Evolutionary conservation across 805 yeast species (phyloP).

Genomic region (Gaillardinia entomophila): DNA sequence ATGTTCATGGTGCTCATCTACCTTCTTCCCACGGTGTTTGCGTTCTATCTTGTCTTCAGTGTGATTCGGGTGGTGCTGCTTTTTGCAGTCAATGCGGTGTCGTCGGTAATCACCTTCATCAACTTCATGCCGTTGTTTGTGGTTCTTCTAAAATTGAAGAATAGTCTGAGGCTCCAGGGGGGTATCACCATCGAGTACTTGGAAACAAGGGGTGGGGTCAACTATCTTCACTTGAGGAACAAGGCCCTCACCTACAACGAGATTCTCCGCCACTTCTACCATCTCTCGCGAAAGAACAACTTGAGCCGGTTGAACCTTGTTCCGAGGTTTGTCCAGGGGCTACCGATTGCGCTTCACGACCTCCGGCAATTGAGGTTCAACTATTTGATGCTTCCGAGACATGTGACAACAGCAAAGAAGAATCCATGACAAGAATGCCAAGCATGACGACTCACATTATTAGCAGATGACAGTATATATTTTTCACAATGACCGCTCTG

Average conservation of each 20-base stretch:
- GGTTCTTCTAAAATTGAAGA: conserved; percentile 70
- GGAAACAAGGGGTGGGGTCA: conserved; percentile 8
- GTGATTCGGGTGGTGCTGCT: conserved; percentile 49
- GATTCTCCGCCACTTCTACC: conserved; percentile 27
- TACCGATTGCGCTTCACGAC: conserved; percentile 7
- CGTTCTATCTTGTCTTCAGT: conserved; percentile 76
- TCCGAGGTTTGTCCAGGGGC: conserved; percentile 21
- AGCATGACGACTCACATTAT: no score
- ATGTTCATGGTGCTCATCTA: conserved; percentile 75
- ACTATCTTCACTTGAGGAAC: conserved; percentile 27
- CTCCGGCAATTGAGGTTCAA: conserved; percentile 21
- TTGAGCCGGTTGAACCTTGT: conserved; percentile 17
- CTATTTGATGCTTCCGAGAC: conserved; percentile 30
- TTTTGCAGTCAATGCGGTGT: conserved; percentile 44
- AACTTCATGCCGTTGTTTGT: conserved; percentile 89
- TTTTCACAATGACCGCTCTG: no score
- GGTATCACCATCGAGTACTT: conserved; percentile 36
- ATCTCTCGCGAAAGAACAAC: conserved; percentile 23
- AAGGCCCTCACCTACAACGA: conserved; percentile 32
- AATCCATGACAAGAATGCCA: no score
- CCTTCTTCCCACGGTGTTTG: conserved; percentile 79
- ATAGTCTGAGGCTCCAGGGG: conserved; percentile 59
- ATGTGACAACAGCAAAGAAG: no score
- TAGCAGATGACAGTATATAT: no score
- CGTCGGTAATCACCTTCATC: conserved; percentile 54